Evolutionary conservation across 192 early-diverging fungal genomes (phyloP), one percentile per base, ranked within the genome.

Genomic region (Coemansia sp.): DNA sequence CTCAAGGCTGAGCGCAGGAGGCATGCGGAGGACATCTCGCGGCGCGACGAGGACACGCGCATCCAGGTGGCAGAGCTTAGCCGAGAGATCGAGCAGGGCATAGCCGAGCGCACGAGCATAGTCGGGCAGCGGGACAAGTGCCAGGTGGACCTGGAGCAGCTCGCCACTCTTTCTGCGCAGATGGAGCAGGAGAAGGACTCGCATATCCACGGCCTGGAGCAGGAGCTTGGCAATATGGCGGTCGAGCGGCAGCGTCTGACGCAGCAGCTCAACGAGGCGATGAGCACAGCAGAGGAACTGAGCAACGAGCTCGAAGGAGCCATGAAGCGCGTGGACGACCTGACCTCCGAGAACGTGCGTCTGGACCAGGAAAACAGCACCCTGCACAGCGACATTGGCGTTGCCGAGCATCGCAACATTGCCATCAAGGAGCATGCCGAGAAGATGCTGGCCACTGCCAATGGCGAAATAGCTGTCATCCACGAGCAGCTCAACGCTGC

Each of bases 401-500:
- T 75, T 1, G 62, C 74, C 1, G 68, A 75, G 58, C 68, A 75
- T 60, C 68, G 74, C 19, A 53, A 50, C 14, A 34, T 60, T 4
- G 70, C 67, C 51, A 70, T 75, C 28, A 69, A 46, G 50, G 68
- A 70, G 60, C 56, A 75, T 48, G 74, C 74, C 1, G 68, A 70
- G 54, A 49, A 18, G 25, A 75, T 64, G 10, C 39, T 75, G 35
- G 61, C 49, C 1, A 46, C 56, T 14, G 74, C 74, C 5, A 75
- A 75, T 24, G 27, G 47, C 4, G 74, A 75, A 39, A 69, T 75
- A 20, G 39, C 47, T 7, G 55, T 19, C 18, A 30, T 62, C 13
- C 64, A 65, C 10, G 68, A 71, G 28, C 60, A 60, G 68, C 64
- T 70, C 47, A 29, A 46, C n/a, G 52, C 36, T 20, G 22, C 50